phyloP scores from a whole-genome alignment of 768 basidiomycete species.

The Agaricus blazei region DNA sequence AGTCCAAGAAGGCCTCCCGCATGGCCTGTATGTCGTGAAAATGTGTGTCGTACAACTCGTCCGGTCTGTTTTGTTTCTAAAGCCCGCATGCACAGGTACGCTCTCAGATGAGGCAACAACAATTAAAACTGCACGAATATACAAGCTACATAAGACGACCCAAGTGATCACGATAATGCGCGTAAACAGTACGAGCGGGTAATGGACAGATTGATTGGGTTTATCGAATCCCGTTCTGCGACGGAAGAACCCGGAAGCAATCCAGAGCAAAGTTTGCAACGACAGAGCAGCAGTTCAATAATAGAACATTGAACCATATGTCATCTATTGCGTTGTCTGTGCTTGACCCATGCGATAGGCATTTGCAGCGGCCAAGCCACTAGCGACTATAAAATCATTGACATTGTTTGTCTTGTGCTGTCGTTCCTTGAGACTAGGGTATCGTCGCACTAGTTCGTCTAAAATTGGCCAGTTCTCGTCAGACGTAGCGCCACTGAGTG shows the following conservation, averaged over 20 bases:
- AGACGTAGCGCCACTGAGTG: slow-evolving; percentile 68
- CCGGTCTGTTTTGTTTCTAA: not conserved
- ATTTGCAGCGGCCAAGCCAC: slow-evolving; percentile 16
- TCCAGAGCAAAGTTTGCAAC: too few species aligned
- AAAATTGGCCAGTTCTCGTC: slow-evolving; percentile 91
- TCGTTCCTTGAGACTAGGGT: slow-evolving; percentile 56
- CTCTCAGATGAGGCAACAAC: slow-evolving; percentile 34
- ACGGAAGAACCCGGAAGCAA: too few species aligned
- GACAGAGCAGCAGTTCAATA: not conserved
- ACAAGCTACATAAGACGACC: not conserved
- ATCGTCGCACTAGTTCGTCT: slow-evolving; percentile 53
- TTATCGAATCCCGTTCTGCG: not conserved
- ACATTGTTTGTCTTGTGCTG: slow-evolving; percentile 45
- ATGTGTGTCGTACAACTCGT: slow-evolving; percentile 47
- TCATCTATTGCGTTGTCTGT: not conserved
- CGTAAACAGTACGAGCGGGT: not conserved
- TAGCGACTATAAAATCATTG: slow-evolving; percentile 45
- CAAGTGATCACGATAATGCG: not conserved
- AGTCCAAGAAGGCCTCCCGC: slow-evolving; percentile 79
- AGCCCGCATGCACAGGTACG: slow-evolving; percentile 41
- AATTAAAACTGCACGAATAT: not conserved
- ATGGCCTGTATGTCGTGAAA: slow-evolving; percentile 79
- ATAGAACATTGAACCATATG: not conserved
- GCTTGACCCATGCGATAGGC: slow-evolving; percentile 2
- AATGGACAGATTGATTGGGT: not conserved